Evolutionary conservation across 1,139 yeast species (phyloP).

Genomic region (Taphrina pruni): DNA sequence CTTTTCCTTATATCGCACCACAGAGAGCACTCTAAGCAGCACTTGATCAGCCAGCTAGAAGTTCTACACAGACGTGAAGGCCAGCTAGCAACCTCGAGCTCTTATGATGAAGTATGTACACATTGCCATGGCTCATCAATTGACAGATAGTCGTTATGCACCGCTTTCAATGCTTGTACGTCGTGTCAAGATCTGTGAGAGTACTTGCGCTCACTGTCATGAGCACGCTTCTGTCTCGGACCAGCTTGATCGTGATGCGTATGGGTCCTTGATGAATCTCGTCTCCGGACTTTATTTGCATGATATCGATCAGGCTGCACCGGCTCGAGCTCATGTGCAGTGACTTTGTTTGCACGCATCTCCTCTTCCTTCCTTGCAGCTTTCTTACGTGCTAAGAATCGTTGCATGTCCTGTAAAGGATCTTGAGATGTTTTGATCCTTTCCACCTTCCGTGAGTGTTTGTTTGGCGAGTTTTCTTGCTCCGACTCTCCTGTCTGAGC

Average conservation of each 20-base stretch:
- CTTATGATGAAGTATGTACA: too few species aligned
- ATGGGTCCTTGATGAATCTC: background rate
- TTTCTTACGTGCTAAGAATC: conserved; percentile 6
- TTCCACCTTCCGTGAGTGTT: conserved; percentile 2
- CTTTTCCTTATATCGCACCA: too few species aligned
- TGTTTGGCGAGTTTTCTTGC: background rate
- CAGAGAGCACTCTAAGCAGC: too few species aligned
- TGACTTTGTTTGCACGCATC: background rate
- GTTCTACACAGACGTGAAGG: too few species aligned
- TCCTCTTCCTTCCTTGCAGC: background rate
- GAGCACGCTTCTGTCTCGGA: background rate
- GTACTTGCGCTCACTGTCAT: background rate
- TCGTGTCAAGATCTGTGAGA: too few species aligned
- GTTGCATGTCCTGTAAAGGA: conserved; percentile 17
- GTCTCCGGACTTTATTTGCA: background rate
- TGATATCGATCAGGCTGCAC: conserved; percentile 8
- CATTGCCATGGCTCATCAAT: too few species aligned
- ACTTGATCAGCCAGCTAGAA: too few species aligned
- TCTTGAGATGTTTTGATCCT: conserved; percentile 1
- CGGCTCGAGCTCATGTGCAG: background rate
- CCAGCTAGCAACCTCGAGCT: too few species aligned
- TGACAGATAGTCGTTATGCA: too few species aligned
- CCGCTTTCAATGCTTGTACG: too few species aligned
- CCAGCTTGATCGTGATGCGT: background rate
- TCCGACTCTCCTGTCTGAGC: background rate